phyloP scores from a whole-genome alignment of 805 yeast genomes.

The Candida piceae region DNA sequence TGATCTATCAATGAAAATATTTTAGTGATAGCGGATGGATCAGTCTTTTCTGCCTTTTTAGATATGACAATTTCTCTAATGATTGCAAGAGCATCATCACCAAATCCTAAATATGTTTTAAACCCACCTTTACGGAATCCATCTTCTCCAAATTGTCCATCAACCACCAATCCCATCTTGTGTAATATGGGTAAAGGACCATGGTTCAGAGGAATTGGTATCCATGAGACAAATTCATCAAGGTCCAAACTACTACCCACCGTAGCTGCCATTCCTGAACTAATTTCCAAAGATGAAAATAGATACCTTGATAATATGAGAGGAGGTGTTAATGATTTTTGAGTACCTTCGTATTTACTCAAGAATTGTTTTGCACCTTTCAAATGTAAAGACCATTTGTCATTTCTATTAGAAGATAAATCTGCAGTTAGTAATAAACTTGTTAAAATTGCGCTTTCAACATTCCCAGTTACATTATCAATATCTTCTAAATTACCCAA shows the following conservation, averaged over 20 bases:
- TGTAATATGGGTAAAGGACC: conserved; percentile 20
- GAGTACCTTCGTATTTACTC: conserved; percentile 33
- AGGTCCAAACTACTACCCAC: conserved; percentile 46
- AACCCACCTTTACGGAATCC: conserved; percentile 14
- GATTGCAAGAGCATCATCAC: conserved; percentile 22
- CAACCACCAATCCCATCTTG: conserved; percentile 23
- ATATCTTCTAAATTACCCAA: conserved; percentile 28
- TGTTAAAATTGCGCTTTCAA: conserved; percentile 62
- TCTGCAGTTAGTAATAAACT: conserved; percentile 59
- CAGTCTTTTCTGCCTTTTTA: conserved; percentile 6
- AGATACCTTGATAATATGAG: conserved; percentile 21
- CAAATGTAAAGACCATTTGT: conserved; percentile 58
- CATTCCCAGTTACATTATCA: conserved; percentile 36
- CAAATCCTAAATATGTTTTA: conserved; percentile 26
- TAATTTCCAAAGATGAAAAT: conserved; percentile 47
- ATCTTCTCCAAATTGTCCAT: conserved; percentile 12
- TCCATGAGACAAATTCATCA: conserved; percentile 35
- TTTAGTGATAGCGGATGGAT: conserved; percentile 13
- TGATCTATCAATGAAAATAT: conserved; percentile 19
- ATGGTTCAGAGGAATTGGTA: conserved; percentile 23
- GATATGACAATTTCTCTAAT: conserved; percentile 20
- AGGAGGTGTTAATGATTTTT: conserved; percentile 11
- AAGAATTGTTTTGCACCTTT: conserved; percentile 60
- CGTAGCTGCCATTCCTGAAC: conserved; percentile 49
- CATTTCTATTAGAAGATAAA: conserved; percentile 47